Conservation (phyloP, 2,329 filamentous ascomycete species). For the Lomentospora prolificans region DNA sequence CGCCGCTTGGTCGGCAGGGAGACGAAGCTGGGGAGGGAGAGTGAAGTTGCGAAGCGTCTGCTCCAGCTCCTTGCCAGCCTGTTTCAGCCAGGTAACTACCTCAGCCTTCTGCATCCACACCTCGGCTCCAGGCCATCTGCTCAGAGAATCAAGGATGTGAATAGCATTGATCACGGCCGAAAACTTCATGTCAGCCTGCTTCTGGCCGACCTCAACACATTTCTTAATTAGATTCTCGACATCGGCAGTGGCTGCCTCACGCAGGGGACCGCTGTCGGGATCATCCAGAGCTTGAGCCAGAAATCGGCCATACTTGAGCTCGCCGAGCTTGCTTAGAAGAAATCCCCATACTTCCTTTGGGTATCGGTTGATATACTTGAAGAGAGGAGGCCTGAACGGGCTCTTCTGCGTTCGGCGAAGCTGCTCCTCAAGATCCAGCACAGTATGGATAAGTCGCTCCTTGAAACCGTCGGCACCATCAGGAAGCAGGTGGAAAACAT, state of each 20-base stretch:
- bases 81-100: slow-evolving; percentile 48
- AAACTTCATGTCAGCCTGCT: slow-evolving; percentile 59
- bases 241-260: slow-evolving; percentile 65
- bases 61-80: slow-evolving; percentile 70
- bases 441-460: slow-evolving; percentile 77
- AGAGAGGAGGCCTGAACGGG: slow-evolving; percentile 81
- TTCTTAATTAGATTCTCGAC: slow-evolving; percentile 61
- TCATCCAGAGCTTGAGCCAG: slow-evolving; percentile 79
- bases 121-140: slow-evolving; percentile 51
- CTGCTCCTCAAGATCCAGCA: slow-evolving; percentile 79
- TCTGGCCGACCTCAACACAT: slow-evolving; percentile 52
- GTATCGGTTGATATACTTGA: slow-evolving; percentile 90
- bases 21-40: slow-evolving; percentile 61
- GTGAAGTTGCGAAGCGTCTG: slow-evolving; percentile 59
- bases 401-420: slow-evolving; percentile 81
- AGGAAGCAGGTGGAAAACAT: slow-evolving; percentile 94
- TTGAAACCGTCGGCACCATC: slow-evolving; percentile 85
- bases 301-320: slow-evolving; percentile 82
- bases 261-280: slow-evolving; percentile 61
- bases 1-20: slow-evolving; percentile 80
- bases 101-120: slow-evolving; percentile 65
- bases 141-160: slow-evolving; percentile 73
- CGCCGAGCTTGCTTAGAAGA: slow-evolving; percentile 68
- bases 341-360: slow-evolving; percentile 78
- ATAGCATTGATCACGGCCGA: slow-evolving; percentile 76